phyloP scores from a whole-genome alignment of 331 rosid genomes.

The Pyrus hybrid region DNA sequence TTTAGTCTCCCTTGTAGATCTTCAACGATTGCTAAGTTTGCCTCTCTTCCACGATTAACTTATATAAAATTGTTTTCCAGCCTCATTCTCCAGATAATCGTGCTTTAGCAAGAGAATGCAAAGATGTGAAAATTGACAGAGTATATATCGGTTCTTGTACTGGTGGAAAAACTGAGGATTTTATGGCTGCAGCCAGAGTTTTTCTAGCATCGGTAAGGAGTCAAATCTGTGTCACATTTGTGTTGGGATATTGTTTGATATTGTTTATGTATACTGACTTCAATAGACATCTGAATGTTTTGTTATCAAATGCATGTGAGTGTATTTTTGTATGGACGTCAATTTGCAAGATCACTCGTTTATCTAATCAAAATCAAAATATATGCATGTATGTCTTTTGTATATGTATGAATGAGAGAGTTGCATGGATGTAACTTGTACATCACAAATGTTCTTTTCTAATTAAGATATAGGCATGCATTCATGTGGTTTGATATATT shows the following conservation, averaged over 20 bases:
- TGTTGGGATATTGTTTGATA: background rate
- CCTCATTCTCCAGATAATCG: slow-evolving; percentile 99
- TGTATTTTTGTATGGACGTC: background rate
- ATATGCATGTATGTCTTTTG: background rate
- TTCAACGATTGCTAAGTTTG: background rate
- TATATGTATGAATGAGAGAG: no score
- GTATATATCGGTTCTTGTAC: slow-evolving; percentile 98
- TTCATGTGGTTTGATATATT: no score
- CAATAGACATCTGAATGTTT: background rate
- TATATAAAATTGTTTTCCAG: slow-evolving; percentile 32
- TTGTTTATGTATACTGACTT: background rate
- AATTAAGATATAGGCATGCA: background rate
- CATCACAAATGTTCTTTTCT: background rate
- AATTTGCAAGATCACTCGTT: background rate
- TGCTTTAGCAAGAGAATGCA: slow-evolving; percentile 95
- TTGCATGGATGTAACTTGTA: background rate
- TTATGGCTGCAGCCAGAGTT: slow-evolving; percentile 84
- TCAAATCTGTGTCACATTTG: slow-evolving; percentile 8
- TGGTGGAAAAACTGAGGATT: slow-evolving; percentile 95
- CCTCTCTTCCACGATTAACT: background rate
- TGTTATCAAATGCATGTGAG: background rate
- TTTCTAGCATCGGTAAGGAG: slow-evolving; percentile 72
- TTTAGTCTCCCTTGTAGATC: background rate
- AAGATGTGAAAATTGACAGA: slow-evolving; percentile 92
- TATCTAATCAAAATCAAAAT: background rate